A percentile compares a stretch with the other conserved stretches of the same genome.
These are phyloP conservation scores for Sporothrix schenckii DNA, from an alignment of 2,329 filamentous ascomycete genomes.

Conservation along the genomic window DNA sequence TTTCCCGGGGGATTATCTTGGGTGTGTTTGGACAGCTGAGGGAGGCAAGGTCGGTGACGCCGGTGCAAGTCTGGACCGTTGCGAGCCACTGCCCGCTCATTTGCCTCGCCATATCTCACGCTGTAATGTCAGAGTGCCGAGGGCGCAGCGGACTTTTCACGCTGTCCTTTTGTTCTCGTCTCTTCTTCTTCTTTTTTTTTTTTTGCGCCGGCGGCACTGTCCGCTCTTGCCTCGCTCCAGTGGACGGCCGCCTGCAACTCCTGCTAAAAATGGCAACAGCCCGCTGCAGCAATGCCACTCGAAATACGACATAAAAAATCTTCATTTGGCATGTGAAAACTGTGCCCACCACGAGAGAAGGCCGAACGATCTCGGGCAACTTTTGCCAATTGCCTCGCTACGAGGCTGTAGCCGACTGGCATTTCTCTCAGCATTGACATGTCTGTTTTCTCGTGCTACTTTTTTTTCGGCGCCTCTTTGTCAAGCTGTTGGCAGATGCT, in stretches of 20 bases:
- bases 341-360: not conserved
- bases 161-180: not conserved
- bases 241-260: not conserved
- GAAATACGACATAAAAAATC: not conserved
- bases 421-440: not conserved
- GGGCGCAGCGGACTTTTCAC: not conserved
- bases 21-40: slow-evolving; percentile 9
- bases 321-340: slow-evolving; percentile 7
- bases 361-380: slow-evolving; percentile 13
- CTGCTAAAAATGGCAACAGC: slow-evolving; percentile 8
- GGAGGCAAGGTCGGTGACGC: slow-evolving; percentile 24
- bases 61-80: slow-evolving; percentile 6
- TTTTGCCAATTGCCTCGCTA: slow-evolving; percentile 20
- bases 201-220: not conserved
- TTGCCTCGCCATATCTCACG: slow-evolving; percentile 14
- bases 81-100: slow-evolving; percentile 1
- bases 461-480: too few species aligned
- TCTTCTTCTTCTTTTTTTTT: not conserved
- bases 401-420: not conserved
- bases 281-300: not conserved
- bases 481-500: too few species aligned
- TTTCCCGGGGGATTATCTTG: not conserved
- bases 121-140: slow-evolving; percentile 21
- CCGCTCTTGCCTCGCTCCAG: slow-evolving; percentile 9
- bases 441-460: not conserved